Conservation (phyloP, 2,329 filamentous ascomycete genomes). For the Apiospora pterosperma region DNA sequence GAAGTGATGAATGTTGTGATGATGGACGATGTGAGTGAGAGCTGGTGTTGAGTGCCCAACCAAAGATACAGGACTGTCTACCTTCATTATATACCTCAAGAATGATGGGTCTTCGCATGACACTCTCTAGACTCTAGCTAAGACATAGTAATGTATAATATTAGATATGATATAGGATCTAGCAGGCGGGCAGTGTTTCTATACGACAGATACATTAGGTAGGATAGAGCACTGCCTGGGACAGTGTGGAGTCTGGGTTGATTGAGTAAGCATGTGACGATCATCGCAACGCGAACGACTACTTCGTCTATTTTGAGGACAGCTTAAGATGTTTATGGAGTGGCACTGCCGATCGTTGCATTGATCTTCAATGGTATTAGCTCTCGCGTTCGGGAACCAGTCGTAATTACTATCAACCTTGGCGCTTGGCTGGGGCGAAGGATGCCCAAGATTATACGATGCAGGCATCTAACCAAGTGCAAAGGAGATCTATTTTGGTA, state of each 20-base stretch:
- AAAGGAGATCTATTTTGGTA: slow-evolving; percentile 5
- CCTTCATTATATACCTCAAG: not conserved
- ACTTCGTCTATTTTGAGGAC: not conserved
- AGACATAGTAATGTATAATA: not conserved
- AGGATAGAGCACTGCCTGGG: not conserved
- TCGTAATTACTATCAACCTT: no score
- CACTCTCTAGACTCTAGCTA: not conserved
- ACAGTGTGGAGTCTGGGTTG: not conserved
- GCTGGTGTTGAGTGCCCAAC: not conserved
- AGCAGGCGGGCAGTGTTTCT: not conserved
- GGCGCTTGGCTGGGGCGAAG: no score
- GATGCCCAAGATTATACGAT: not conserved
- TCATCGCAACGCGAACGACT: not conserved
- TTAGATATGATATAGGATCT: not conserved
- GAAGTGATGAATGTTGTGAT: not conserved
- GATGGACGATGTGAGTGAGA: not conserved
- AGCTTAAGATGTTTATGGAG: not conserved
- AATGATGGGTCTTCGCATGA: not conserved
- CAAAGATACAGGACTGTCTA: not conserved
- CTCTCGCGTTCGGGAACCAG: no score
- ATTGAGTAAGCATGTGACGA: not conserved
- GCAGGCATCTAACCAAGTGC: not conserved
- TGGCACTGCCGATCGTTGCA: not conserved
- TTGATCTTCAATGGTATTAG: no score
- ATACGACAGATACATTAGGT: not conserved